A percentile compares a stretch with the other conserved stretches of the same genome.
Evolutionary conservation across 2,329 filamentous ascomycete genomes (phyloP).

Genomic region (Neurospora sp.): DNA sequence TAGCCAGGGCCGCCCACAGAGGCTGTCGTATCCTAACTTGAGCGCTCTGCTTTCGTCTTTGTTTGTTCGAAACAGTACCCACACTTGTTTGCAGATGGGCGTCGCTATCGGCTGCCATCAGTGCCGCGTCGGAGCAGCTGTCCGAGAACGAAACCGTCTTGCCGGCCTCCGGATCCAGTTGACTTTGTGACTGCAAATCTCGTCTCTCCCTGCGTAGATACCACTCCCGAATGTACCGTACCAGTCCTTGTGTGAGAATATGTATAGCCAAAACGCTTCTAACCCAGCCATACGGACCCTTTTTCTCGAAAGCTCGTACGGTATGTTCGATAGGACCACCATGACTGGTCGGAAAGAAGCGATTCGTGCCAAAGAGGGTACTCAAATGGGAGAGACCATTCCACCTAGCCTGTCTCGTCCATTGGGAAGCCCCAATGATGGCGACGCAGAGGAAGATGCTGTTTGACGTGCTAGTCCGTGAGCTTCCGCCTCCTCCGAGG

Average conservation of each 20-base stretch:
- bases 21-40: conserved; percentile 85
- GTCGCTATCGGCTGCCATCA: conserved; percentile 44
- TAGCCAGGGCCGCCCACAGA: conserved; percentile 87
- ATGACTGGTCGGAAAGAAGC: conserved; percentile 29
- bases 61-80: conserved; percentile 56
- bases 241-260: conserved; percentile 62
- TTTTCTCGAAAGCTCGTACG: conserved; percentile 41
- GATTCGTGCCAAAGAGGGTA: conserved; percentile 20
- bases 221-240: conserved; percentile 61
- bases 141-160: conserved; percentile 32
- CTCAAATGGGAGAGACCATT: conserved; percentile 35
- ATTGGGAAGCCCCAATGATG: conserved; percentile 51
- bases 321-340: conserved; percentile 38
- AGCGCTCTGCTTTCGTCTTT: conserved; percentile 81
- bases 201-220: conserved; percentile 51
- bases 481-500: conserved; percentile 68
- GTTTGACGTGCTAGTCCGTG: conserved; percentile 57
- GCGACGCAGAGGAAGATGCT: conserved; percentile 62
- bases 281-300: conserved; percentile 53
- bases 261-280: conserved; percentile 63
- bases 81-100: conserved; percentile 40
- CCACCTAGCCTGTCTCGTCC: conserved; percentile 32
- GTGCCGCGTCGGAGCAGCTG: conserved; percentile 32
- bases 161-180: conserved; percentile 53
- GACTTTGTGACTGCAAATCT: conserved; percentile 36